Evolutionary conservation across 768 basidiomycete species (phyloP), one percentile per base, ranked within the genome.

Genomic region (Suillus lakei): DNA sequence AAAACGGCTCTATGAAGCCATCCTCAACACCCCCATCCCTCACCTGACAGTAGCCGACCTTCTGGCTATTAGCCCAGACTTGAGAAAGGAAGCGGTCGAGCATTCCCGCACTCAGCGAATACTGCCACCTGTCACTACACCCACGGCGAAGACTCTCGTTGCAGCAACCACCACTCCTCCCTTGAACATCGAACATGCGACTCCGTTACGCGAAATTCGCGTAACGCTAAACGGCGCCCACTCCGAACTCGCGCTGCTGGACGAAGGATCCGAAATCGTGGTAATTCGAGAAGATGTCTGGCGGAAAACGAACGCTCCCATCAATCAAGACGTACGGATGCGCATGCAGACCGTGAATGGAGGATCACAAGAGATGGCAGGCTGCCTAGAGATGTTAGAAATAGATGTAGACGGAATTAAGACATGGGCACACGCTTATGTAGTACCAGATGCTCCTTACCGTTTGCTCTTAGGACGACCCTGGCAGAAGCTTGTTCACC

Each of bases 381-480:
- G 41, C 6, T 41, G 41, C 2, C 1, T 41, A 18, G 41, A 41
- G 6, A 41, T 41, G 41, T 7, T 41, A 15, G 41, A 41, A 18
- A 41, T 41, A 1, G n/a, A n/a, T n/a, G n/a, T n/a, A n/a, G n/a
- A n/a, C n/a, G n/a, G n/a, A n/a, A n/a, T n/a, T n/a, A n/a, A 18
- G 5, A 18, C 41, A 0, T 18, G 16, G 41, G 16, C 16, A 2
- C 73, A 74, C 60, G 70, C 69, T 4, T 74, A 68, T 30, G 63
- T 75, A 1, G 64, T 74, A 0, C 66, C 68, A 0, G 38, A 67
- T 8, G 69, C 68, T 0, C 74, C 71, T 0, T 76, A 68, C 32
- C 39, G 32, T 0, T 55, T 76, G 0, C 62, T 76, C 1, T 61
- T 75, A 21, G 69, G 70, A 2, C 39, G 61, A 3, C 71, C 71